Conservation (phyloP, 2,329 filamentous ascomycete species). For the Akanthomyces lecanii region DNA sequence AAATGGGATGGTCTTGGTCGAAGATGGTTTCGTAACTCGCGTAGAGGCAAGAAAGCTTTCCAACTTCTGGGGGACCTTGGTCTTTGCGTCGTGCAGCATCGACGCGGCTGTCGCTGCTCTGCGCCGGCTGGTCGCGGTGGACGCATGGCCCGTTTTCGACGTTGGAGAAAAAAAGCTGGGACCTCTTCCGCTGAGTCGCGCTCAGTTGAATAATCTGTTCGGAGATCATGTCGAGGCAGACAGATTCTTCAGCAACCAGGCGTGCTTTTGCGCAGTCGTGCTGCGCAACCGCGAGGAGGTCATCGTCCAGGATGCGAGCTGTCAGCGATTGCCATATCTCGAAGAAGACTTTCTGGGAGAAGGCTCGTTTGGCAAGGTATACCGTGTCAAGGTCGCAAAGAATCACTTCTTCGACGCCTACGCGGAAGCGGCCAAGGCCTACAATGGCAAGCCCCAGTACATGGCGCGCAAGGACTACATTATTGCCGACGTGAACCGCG, state of each 20-base stretch:
- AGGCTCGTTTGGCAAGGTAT: conserved; percentile 32
- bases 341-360: conserved; percentile 27
- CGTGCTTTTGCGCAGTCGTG: conserved; percentile 28
- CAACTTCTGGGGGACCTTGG: conserved; percentile 29
- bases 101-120: conserved; percentile 23
- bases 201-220: conserved; percentile 23
- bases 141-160: conserved; percentile 8
- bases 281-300: conserved; percentile 19
- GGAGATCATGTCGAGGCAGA: conserved; percentile 22
- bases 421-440: conserved; percentile 15
- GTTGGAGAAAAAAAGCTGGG: conserved; percentile 14
- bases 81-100: conserved; percentile 27
- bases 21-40: conserved; percentile 21
- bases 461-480: conserved; percentile 37
- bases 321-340: conserved; percentile 31
- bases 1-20: conserved; percentile 12
- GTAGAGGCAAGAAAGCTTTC: conserved; percentile 26
- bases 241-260: conserved; percentile 29
- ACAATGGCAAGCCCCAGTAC: conserved; percentile 22
- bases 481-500: conserved; percentile 22
- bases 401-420: conserved; percentile 28
- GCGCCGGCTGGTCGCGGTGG: conserved; percentile 20
- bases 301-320: conserved; percentile 23
- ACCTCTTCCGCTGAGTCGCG: conserved; percentile 20
- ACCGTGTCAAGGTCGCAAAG: conserved; percentile 28